A percentile compares a stretch with the other conserved stretches of the same genome.
Evolutionary conservation across 2,329 filamentous ascomycete species (phyloP).

Genomic region (Fusarium proliferatum): DNA sequence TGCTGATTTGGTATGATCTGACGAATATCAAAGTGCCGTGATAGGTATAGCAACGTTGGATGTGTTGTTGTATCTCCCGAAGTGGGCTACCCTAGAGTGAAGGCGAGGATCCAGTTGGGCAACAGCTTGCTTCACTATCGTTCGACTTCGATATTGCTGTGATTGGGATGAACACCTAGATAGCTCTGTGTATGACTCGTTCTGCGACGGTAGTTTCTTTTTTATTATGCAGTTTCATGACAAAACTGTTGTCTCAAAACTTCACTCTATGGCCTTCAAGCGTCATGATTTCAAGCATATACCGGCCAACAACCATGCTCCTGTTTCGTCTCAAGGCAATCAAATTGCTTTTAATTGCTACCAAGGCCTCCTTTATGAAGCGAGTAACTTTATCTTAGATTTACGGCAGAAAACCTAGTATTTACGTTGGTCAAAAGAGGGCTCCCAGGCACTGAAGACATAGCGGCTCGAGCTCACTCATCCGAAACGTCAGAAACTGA

Average conservation of each 20-base stretch:
- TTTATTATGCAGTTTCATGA: background rate
- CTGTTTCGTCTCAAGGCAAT: background rate
- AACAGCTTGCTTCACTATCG: background rate
- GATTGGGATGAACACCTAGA: background rate
- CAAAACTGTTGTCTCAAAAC: background rate
- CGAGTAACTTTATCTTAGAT: background rate
- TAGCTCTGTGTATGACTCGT: background rate
- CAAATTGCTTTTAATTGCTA: background rate
- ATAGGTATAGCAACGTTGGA: background rate
- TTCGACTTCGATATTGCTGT: background rate
- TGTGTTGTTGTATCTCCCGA: background rate
- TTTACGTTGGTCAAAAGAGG: background rate
- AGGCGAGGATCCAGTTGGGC: no score
- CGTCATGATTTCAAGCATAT: background rate
- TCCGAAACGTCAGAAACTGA: slow-evolving; percentile 2
- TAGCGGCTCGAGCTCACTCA: slow-evolving; percentile 7
- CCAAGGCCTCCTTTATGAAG: background rate
- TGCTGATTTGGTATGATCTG: background rate
- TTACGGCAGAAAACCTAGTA: background rate
- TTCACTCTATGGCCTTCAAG: background rate
- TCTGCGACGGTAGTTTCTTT: background rate
- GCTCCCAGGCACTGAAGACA: background rate
- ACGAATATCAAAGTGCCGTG: background rate
- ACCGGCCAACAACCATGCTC: background rate
- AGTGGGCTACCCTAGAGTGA: background rate